Base-by-base conservation (phyloP, 805 yeast species). In the Kluyveromyces nonfermentans region DNA sequence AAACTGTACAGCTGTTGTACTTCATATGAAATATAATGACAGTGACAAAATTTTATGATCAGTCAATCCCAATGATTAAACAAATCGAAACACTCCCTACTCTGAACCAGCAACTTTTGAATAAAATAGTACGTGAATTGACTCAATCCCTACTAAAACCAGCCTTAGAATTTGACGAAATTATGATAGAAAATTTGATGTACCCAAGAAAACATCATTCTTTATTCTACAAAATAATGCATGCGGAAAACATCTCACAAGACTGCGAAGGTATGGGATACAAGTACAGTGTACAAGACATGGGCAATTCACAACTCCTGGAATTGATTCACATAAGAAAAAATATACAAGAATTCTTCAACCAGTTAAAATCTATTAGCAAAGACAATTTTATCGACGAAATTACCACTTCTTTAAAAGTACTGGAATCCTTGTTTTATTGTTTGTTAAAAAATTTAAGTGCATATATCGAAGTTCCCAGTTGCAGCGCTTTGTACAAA, bases 171-270 rank as follows among this genome's bases (percentile, higher is more conserved):
- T 57, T 55, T 36, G 48, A 51, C 16, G 62, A 59, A 35, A 47
- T 49, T 8, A 30, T 59, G 21, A 43, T 57, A 7, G 64, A 60
- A 37, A 36, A 45, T 10, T 48, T 58, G 32, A 58, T 60, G 61
- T 58, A 57, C 38, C 62, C 63, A n/a, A 33, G 48, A 20, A 47
- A 46, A 6, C 19, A 16, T 17, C 21, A 40, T 7, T 36, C 45
- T 16, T 19, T 35, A 9, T 25, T 19, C 17, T 38, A 42, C 12
- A 42, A 43, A 8, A 21, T 28, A 16, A 34, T 38, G 16, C 12
- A 25, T 14, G 15, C 5, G 3, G 19, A 34, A 7, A 16, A 16
- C 37, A 7, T 6, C 21, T 22, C 30, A 5, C 15, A 20, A 46
- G 33, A 18, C 4, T 20, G 16, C 5, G 38, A 40, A 22, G 33